Base-by-base conservation (phyloP, 1,139 yeast genomes). In the Zygoascus hellenicus region DNA sequence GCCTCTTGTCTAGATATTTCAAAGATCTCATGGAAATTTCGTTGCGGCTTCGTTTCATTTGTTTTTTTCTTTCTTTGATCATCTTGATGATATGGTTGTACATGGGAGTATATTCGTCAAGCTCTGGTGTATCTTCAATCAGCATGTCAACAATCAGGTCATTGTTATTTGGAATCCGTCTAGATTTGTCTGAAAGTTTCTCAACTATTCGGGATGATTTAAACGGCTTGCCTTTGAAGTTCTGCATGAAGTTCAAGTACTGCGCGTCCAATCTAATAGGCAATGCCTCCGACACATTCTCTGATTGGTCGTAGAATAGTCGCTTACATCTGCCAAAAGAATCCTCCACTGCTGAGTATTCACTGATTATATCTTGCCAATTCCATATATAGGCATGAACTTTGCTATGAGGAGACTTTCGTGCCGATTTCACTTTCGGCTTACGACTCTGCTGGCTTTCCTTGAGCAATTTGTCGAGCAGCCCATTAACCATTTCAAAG, bases 281-380 rank as follows among this genome's bases (percentile, higher is more conserved):
- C 26, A 26, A 10, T 5, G 42, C 15, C 28, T 16, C 38, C 15
- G 31, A 17, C 17, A 32, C 14, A 4, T 37, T 38, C n/a, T 38
- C 48, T 26, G 38, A 17, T 30, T 29, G 16, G 5, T 46, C 49
- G 35, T 47, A 29, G 45, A 58, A 58, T 35, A 58, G 46, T 5
- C 50, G 31, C 28, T 46, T 48, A 42, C 61, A 58, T 7, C 61
- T 45, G 13, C 45, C 49, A 28, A 51, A 38, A 0, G 54, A 39
- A 29, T 48, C 28, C 3, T 59, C 59, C 13, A 50, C 51, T 22
- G 41, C 33, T 13, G 47, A 48, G 33, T 54, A 50, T 3, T 48
- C 43, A 5, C 48, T 40, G 7, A 57, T 34, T 9, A 54, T 34
- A 35, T 49, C 49, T 9, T 45, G 33, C 61, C 61, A 58, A 37